phyloP scores from a whole-genome alignment of 768 basidiomycete species.

The Mycena metata region DNA sequence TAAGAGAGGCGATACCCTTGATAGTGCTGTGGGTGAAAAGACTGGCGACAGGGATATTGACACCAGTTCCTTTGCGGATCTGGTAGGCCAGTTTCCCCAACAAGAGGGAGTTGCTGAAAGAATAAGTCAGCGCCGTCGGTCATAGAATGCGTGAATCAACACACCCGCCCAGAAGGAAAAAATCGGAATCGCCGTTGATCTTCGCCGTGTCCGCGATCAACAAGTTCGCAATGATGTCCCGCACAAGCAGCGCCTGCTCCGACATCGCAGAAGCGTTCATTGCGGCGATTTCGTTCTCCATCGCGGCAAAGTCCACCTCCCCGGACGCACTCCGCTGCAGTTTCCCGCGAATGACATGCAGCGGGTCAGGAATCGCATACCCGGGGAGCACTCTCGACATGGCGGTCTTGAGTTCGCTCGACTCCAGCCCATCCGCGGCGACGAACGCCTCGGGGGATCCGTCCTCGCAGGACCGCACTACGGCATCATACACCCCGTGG shows the following conservation, averaged over 20 bases:
- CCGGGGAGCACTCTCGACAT: constrained; percentile 50
- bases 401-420: constrained; percentile 39
- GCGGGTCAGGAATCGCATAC: constrained; percentile 54
- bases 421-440: constrained; percentile 42
- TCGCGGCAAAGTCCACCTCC: constrained; percentile 47
- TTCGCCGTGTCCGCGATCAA: constrained; percentile 46
- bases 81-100: constrained; percentile 58
- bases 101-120: constrained; percentile 53
- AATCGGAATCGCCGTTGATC: constrained; percentile 54
- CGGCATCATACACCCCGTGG: constrained; percentile 52
- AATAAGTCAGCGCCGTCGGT: neutral
- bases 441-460: constrained; percentile 55
- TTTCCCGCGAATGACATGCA: constrained; percentile 48
- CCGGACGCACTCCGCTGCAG: constrained; percentile 41
- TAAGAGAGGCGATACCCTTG: constrained; percentile 54
- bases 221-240: constrained; percentile 52
- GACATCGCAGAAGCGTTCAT: constrained; percentile 45
- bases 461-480: constrained; percentile 48
- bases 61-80: constrained; percentile 56
- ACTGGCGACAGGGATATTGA: constrained; percentile 51
- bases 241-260: constrained; percentile 47
- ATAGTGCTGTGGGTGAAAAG: constrained; percentile 59
- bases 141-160: neutral
- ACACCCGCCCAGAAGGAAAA: constrained; percentile 56
- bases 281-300: constrained; percentile 45